Percentiles rank a stretch among this genome's conserved stretches.
These are phyloP conservation scores for Hevea brasiliensis DNA, from an alignment of 345 rosid genomes.

Conservation along the genomic window DNA sequence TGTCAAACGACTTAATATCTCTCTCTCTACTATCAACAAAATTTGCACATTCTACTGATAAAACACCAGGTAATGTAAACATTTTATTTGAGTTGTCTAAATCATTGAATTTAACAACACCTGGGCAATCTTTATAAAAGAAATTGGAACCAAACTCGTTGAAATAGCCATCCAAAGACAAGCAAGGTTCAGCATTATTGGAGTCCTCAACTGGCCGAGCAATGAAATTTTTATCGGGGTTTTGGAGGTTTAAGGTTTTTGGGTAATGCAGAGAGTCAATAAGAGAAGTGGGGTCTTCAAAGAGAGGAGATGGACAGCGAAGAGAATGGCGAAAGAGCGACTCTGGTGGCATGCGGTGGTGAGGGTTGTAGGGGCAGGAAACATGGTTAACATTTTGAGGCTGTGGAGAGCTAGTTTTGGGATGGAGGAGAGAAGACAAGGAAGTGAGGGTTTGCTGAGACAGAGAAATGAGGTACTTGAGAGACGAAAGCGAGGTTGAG, in stretches of 20 bases:
- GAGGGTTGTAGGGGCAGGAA: conserved; percentile 57
- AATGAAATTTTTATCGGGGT: conserved; percentile 5
- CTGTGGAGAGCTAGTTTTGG: conserved; percentile 27
- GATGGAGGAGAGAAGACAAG: conserved; percentile 28
- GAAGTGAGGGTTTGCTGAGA: conserved; percentile 34
- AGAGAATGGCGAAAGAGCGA: conserved; percentile 73
- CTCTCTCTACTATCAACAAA: conserved; percentile 31
- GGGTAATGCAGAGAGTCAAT: conserved; percentile 46
- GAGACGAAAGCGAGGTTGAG: conserved; percentile 45
- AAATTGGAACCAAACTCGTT: conserved; percentile 44
- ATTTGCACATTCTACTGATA: conserved; percentile 55
- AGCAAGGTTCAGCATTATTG: conserved; percentile 38
- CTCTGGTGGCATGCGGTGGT: conserved; percentile 71
- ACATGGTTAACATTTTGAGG: conserved; percentile 29
- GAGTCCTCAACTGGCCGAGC: conserved; percentile 23
- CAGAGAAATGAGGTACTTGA: conserved; percentile 42
- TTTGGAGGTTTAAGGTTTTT: conserved; percentile 36
- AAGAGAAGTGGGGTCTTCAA: conserved; percentile 29
- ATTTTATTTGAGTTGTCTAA: conserved; percentile 31
- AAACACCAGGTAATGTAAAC: conserved; percentile 55
- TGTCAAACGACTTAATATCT: conserved; percentile 19
- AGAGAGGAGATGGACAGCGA: conserved; percentile 54
- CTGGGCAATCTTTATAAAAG: conserved; percentile 71
- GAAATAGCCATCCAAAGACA: conserved; percentile 53
- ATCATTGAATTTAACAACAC: no score